These are phyloP conservation scores for Aureobasidium sp. DNA, from an alignment of 2,329 filamentous ascomycete species.

Conservation along the genomic window DNA sequence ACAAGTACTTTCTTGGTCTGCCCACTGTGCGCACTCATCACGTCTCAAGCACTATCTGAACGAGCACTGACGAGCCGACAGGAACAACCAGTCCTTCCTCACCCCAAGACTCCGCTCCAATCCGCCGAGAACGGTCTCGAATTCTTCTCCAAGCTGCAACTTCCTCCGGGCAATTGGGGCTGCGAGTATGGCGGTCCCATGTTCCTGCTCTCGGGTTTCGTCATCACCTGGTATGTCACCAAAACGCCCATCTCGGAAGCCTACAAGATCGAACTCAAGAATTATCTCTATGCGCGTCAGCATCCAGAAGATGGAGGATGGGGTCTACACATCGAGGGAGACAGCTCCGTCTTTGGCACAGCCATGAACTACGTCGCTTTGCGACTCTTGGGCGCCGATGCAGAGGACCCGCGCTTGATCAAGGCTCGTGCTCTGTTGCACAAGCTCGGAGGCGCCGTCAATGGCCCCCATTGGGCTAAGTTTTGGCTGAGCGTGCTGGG, in stretches of 20 bases:
- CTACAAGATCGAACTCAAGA: slow-evolving; percentile 80
- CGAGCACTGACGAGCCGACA: slow-evolving; percentile 32
- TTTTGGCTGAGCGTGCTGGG: slow-evolving; percentile 87
- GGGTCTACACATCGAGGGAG: slow-evolving; percentile 91
- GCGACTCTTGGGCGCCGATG: slow-evolving; percentile 72
- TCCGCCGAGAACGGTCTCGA: slow-evolving; percentile 73
- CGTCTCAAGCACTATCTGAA: neutral
- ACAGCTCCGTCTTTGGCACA: slow-evolving; percentile 87
- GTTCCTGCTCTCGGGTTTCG: slow-evolving; percentile 82
- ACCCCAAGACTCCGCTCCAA: slow-evolving; percentile 65
- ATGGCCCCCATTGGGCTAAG: slow-evolving; percentile 92
- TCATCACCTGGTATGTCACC: slow-evolving; percentile 83
- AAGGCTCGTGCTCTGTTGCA: slow-evolving; percentile 79
- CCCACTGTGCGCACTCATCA: slow-evolving; percentile 54
- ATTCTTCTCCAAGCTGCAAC: slow-evolving; percentile 85
- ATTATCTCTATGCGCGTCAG: slow-evolving; percentile 82
- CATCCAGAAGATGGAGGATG: slow-evolving; percentile 77
- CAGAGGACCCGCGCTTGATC: slow-evolving; percentile 77
- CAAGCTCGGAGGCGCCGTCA: slow-evolving; percentile 74
- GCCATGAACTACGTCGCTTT: slow-evolving; percentile 78
- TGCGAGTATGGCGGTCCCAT: slow-evolving; percentile 97
- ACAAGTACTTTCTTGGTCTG: slow-evolving; percentile 80
- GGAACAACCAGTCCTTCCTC: slow-evolving; percentile 66
- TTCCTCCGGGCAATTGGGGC: slow-evolving; percentile 86
- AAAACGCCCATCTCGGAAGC: slow-evolving; percentile 76